Evolutionary conservation across 2,329 filamentous ascomycete genomes (phyloP), one percentile per base, ranked within the genome.

Genomic region (Fusarium falciforme): DNA sequence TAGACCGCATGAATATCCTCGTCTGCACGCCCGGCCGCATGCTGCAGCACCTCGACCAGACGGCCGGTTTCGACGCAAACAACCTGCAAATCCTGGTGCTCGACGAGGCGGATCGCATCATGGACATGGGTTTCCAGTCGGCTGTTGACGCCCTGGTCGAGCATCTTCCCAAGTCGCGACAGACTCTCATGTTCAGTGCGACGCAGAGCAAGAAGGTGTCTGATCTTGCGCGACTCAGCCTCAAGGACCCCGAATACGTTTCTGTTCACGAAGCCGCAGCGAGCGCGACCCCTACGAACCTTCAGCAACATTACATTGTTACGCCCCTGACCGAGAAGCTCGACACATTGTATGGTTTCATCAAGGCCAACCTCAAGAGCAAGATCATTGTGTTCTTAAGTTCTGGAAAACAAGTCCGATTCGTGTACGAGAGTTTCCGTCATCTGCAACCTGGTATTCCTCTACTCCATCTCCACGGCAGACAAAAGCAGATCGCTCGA

Each of bases 361-460:
- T 99, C 75, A 93, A 96, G 75, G 89, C 93, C 8, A 97, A 97
- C 78, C 88, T 98, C 61, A 98, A 98, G 84, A 92, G 92, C 73
- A 99, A 98, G 83, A 98, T 98, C 4, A 90, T 99, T 22, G 95
- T 98, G 27, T 99, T 99, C 80, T 84, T 99, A 68, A 98, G 95
- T 5, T 97, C 95, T 0, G 95, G 95, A 55, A 99, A 99, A 82
- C 95, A 98, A 80, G 96, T 99, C 20, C 92, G 96, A 16, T 99
- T 98, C 80, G 93, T 96, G 6, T 98, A 97, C 83, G 96, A 99
- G 81, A 92, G 92, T 20, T 96, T 99, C 80, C 91, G 96, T 55
- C 94, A 97, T 77, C 89, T 99, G 81, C 96, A 98, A 80, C 96
- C 97, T 1, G 96, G 96, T 87, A 94, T 98, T 44, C 93, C 96